phyloP scores from a whole-genome alignment of 2,329 filamentous ascomycete species.

The Fonsecaea multimorphosa region DNA sequence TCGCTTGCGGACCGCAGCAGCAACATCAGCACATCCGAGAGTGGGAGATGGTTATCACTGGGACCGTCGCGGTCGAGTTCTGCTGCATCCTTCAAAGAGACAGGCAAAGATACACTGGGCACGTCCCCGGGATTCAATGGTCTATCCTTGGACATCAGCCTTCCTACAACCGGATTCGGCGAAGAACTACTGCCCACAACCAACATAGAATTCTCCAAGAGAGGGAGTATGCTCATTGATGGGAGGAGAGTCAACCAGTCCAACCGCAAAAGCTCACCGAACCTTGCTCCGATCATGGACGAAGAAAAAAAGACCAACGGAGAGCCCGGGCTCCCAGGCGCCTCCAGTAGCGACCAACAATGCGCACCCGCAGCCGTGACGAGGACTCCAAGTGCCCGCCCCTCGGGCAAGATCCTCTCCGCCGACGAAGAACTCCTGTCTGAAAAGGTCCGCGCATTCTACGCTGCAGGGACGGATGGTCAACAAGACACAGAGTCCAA shows the following conservation, averaged over 20 bases:
- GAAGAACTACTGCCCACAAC: slow-evolving; percentile 57
- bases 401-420: slow-evolving; percentile 61
- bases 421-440: slow-evolving; percentile 68
- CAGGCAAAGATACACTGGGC: slow-evolving; percentile 15
- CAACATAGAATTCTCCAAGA: slow-evolving; percentile 64
- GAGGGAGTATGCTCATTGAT: slow-evolving; percentile 65
- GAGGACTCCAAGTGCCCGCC: slow-evolving; percentile 49
- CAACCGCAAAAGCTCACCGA: slow-evolving; percentile 33
- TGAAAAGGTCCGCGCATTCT: slow-evolving; percentile 68
- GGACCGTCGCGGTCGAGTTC: slow-evolving; percentile 19
- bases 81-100: slow-evolving; percentile 24
- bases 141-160: slow-evolving; percentile 52
- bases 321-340: slow-evolving; percentile 36
- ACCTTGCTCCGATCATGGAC: slow-evolving; percentile 33
- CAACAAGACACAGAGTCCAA: slow-evolving; percentile 52
- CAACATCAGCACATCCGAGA: slow-evolving; percentile 15
- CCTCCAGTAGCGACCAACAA: background rate
- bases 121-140: slow-evolving; percentile 53
- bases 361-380: slow-evolving; percentile 30
- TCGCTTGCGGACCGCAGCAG: slow-evolving; percentile 20
- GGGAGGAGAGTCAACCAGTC: slow-evolving; percentile 55
- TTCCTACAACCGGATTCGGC: slow-evolving; percentile 58
- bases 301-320: slow-evolving; percentile 28
- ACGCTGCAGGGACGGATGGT: slow-evolving; percentile 65
- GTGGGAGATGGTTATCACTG: slow-evolving; percentile 30